Evolutionary conservation across 1,139 yeast species (phyloP), one percentile per base, ranked within the genome.

Genomic region (Taphrina populina): DNA sequence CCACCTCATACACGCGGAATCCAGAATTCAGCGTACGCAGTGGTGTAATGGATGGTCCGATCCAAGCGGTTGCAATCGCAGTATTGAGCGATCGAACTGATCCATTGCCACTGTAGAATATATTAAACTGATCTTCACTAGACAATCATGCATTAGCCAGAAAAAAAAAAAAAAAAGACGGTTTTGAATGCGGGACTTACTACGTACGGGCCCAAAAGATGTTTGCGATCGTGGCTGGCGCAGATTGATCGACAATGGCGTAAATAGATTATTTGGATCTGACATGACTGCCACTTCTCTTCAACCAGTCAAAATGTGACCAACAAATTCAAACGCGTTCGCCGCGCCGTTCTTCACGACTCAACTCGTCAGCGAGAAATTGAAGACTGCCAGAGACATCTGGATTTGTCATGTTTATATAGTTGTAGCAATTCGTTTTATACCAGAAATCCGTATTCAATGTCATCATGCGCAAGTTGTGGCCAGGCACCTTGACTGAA

Each of bases 161-260:
- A n/a, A n/a, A n/a, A n/a, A n/a, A n/a, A n/a, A n/a, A n/a, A n/a
- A n/a, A n/a, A n/a, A n/a, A n/a, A n/a, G n/a, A n/a, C n/a, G n/a
- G n/a, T n/a, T n/a, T n/a, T n/a, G n/a, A n/a, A n/a, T n/a, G n/a
- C n/a, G n/a, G n/a, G n/a, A n/a, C n/a, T n/a, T n/a, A n/a, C n/a
- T n/a, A n/a, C n/a, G 90, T 7, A 87, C 83, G 88, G 21, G 88
- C 90, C 65, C 76, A 82, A 70, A 83, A 83, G 15, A 82, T 72
- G 53, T 77, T 82, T 8, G 88, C 84, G 67, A 83, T 80, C 10
- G 84, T 80, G 63, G 76, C 77, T 21, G 87, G 87, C 36, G 84
- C 78, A 66, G 82, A 83, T 64, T 88, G 74, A 63, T 81, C 80
- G 23, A 83, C 75, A 47, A 83, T 79, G 61, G 78, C 78, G 33